Conservation (phyloP, 176 grass and related monocot species). For the Otatea glauca region DNA sequence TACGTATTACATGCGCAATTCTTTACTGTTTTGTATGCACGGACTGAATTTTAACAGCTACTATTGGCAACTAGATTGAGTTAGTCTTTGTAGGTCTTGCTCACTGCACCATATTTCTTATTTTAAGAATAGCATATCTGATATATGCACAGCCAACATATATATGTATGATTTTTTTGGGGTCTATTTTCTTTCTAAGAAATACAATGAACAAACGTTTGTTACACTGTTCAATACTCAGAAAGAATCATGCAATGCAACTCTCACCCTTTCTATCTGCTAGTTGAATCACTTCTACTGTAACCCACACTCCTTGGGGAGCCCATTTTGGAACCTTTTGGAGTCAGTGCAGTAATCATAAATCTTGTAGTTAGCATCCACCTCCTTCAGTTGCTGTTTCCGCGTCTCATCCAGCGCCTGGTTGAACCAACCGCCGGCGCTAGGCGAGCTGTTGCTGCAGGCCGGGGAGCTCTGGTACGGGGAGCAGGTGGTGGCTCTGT, state of each 20-base stretch:
- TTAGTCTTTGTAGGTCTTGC: not conserved
- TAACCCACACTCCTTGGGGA: conserved; percentile 46
- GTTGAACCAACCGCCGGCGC: conserved; percentile 39
- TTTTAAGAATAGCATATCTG: not conserved
- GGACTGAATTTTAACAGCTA: not conserved
- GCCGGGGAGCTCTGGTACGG: not conserved
- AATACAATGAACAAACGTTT: conserved; percentile 19
- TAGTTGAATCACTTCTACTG: conserved; percentile 34
- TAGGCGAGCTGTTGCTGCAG: conserved; percentile 34
- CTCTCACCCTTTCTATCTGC: conserved; percentile 33
- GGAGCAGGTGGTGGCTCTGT: conserved; percentile 47
- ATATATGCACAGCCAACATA: not conserved
- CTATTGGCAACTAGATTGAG: not conserved
- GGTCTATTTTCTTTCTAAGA: conserved; percentile 7
- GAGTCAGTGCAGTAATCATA: conserved; percentile 71
- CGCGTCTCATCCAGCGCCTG: conserved; percentile 36
- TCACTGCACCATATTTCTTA: not conserved
- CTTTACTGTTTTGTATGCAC: not conserved
- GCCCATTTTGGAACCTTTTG: conserved; percentile 45
- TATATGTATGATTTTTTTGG: not conserved
- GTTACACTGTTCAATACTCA: conserved; percentile 25
- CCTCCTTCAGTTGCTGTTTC: conserved; percentile 49
- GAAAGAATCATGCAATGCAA: conserved; percentile 47
- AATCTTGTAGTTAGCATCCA: conserved; percentile 48
- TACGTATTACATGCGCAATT: not conserved